These are phyloP conservation scores for Scedosporium boydii DNA, from an alignment of 2,329 filamentous ascomycete genomes.

Conservation along the genomic window DNA sequence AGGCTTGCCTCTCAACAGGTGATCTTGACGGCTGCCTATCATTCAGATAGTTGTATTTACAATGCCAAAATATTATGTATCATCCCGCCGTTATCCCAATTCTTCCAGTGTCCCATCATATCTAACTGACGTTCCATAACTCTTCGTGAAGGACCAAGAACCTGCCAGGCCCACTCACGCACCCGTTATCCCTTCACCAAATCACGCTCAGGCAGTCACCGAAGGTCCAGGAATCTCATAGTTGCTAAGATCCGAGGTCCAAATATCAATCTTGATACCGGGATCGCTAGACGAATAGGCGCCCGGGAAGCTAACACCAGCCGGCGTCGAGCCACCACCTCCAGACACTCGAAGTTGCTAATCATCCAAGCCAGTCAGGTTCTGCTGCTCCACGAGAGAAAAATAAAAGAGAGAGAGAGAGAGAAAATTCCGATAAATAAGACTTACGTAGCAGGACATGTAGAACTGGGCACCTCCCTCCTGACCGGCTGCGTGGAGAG, in stretches of 20 bases:
- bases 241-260: conserved; percentile 26
- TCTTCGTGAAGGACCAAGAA: neutral
- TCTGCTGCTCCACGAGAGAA: neutral
- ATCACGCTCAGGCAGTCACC: conserved; percentile 24
- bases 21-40: too few species aligned
- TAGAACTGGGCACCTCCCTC: conserved; percentile 29
- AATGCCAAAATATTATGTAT: too few species aligned
- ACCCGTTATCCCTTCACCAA: neutral
- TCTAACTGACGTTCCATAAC: neutral
- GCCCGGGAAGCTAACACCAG: conserved; percentile 16
- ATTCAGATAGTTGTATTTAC: too few species aligned
- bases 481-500: conserved; percentile 33
- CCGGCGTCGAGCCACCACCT: conserved; percentile 13
- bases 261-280: conserved; percentile 21
- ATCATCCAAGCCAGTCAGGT: conserved; percentile 7
- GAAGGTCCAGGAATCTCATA: conserved; percentile 33
- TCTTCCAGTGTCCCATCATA: neutral
- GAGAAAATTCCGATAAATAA: conserved; percentile 5
- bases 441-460: conserved; percentile 15
- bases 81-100: too few species aligned
- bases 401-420: conserved; percentile 9
- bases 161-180: neutral
- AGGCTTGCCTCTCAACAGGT: too few species aligned
- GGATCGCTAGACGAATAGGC: conserved; percentile 16
- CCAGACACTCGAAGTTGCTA: conserved; percentile 17